A percentile compares a stretch with the other conserved stretches of the same genome.
These are phyloP conservation scores for Termitomyces sp. DNA, from an alignment of 768 basidiomycete species.

Conservation along the genomic window DNA sequence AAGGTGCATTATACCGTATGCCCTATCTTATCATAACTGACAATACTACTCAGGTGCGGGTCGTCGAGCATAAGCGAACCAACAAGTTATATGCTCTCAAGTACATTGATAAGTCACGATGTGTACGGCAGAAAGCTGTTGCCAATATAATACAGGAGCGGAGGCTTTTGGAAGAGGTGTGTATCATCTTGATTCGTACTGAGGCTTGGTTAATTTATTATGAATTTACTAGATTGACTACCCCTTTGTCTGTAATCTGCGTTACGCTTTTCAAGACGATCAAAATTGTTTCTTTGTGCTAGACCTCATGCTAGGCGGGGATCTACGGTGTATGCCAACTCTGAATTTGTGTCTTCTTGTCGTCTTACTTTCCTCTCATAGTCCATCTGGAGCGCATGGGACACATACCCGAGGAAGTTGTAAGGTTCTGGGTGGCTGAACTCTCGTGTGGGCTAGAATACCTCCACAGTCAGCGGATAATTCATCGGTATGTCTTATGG, in stretches of 20 bases:
- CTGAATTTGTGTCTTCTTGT: constrained; percentile 2
- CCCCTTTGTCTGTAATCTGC: constrained; percentile 84
- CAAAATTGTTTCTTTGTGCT: constrained; percentile 97
- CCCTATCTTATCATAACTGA: background rate
- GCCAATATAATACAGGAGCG: constrained; percentile 95
- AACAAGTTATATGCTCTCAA: constrained; percentile 94
- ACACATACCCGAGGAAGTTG: constrained; percentile 63
- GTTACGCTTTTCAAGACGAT: constrained; percentile 97
- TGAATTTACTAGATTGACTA: constrained; percentile 66
- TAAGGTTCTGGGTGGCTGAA: constrained; percentile 89
- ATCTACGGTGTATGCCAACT: constrained; percentile 73
- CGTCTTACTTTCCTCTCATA: constrained; percentile 24
- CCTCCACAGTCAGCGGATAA: constrained; percentile 87
- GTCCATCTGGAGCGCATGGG: constrained; percentile 81
- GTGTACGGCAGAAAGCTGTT: constrained; percentile 87
- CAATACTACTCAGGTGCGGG: constrained; percentile 76
- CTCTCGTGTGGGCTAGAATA: constrained; percentile 82
- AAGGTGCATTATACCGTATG: constrained; percentile 56
- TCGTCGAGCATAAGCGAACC: constrained; percentile 93
- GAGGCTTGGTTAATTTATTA: constrained; percentile 4
- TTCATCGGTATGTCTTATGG: constrained; percentile 74
- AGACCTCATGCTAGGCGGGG: constrained; percentile 95
- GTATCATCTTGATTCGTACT: constrained; percentile 10
- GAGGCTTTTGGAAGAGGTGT: constrained; percentile 86
- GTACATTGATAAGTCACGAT: constrained; percentile 94